Percentiles rank a stretch among this genome's conserved stretches.
phyloP scores from a whole-genome alignment of 345 rosid genomes.

The Ceriops decandra region DNA sequence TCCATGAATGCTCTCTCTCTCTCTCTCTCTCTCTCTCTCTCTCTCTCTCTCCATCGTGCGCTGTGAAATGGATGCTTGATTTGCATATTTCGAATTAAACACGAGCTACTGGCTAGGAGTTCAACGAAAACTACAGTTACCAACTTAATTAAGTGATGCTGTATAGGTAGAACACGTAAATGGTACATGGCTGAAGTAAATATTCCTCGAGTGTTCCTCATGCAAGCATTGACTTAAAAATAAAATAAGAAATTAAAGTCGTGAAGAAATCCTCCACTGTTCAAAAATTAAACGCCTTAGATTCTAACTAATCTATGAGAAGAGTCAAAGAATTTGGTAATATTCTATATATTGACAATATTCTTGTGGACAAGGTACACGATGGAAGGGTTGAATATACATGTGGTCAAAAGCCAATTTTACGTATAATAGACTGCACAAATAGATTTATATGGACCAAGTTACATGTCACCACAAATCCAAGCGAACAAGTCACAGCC shows the following conservation, averaged over 20 bases:
- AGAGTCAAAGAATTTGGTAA: not conserved
- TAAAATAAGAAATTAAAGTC: too few species aligned
- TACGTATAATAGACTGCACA: too few species aligned
- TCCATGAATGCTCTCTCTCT: slow-evolving; percentile 20
- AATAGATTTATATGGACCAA: too few species aligned
- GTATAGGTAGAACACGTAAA: too few species aligned
- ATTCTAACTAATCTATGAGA: not conserved
- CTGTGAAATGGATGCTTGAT: not conserved
- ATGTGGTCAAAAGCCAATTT: too few species aligned
- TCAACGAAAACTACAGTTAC: not conserved
- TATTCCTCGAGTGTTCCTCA: too few species aligned
- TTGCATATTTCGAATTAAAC: too few species aligned
- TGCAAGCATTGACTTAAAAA: too few species aligned
- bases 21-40: slow-evolving; percentile 18
- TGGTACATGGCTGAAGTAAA: too few species aligned
- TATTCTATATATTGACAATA: not conserved
- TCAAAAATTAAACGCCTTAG: not conserved
- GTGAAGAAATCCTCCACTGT: not conserved
- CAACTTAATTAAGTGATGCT: not conserved
- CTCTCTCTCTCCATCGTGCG: not conserved
- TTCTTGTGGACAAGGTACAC: not conserved
- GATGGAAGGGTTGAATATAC: not conserved
- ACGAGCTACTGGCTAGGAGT: not conserved
- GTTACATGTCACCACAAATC: too few species aligned
- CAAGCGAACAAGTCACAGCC: too few species aligned